Base-by-base conservation (phyloP, 2,329 filamentous ascomycete species). In the Aspergillus cejpii region DNA sequence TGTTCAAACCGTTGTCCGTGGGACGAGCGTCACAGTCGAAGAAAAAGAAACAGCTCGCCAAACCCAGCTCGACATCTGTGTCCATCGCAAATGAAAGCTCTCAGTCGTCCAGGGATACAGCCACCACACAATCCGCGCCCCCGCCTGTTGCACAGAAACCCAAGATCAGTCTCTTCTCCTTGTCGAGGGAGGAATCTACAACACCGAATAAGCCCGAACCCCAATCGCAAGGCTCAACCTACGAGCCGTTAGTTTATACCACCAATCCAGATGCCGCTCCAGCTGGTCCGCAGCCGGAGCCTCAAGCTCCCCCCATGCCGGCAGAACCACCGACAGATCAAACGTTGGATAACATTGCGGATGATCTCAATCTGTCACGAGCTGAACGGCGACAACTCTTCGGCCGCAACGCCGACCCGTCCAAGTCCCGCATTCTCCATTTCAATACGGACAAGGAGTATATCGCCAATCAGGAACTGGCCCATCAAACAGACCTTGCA, bases 361-460 rank as follows among this genome's bases (percentile, higher is more conserved):
- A 83, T 44, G 83, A 87, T 50, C 77, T 96, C 29, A 85, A 92
- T 52, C 79, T 96, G 11, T 86, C 87, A 3, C 79, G 81, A 4
- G 76, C 85, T 0, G 83, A 87, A 52, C 78, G 83, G 31, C 83
- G 91, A 33, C 89, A 94, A 61, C 79, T 97, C 3, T 91, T 97
- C 61, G 91, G 91, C 1, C 84, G 90, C 24, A 58, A 65, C 53
- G 54, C 64, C 26, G 67, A 66, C 43, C 52, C 71, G 6, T 72
- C 78, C n/a, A 74, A 74, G 2, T 74, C 79, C n/a, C 82, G 79
- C 34, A 77, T 95, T 28, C 77, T 90, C 51, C 89, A 85, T 59
- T 95, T 96, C 76, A 87, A 94, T 69, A 90, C 88, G 53, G 88
- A 94, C 62, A 72, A 74, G 46, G 90, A 96, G 69, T 97, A 97